Evolutionary conservation across 805 yeast species (phyloP).

Genomic region (Hanseniaspora pseudoguilliermondii): DNA sequence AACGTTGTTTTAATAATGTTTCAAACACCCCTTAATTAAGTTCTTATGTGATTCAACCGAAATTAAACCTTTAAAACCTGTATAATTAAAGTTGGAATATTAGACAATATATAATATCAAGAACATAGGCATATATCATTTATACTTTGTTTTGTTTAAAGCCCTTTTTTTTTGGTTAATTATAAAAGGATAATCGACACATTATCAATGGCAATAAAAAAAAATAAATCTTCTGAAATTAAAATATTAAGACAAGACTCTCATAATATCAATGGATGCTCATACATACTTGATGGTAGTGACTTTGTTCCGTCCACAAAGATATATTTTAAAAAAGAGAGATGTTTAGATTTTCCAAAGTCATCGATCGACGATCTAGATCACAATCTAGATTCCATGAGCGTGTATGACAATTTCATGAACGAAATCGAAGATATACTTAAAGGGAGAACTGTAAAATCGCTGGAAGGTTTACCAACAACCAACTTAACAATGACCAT

Average conservation of each 20-base stretch:
- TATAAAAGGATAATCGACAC: no score
- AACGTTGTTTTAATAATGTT: no score
- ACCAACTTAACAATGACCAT: slow-evolving; percentile 1
- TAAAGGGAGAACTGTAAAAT: not conserved
- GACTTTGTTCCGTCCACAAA: not conserved
- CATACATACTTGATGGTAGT: not conserved
- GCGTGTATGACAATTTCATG: not conserved
- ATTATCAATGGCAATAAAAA: not conserved
- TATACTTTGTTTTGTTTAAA: no score
- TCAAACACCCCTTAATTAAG: no score
- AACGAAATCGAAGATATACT: not conserved
- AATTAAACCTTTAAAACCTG: no score
- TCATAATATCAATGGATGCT: not conserved
- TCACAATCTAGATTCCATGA: not conserved
- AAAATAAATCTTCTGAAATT: not conserved
- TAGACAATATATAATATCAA: no score
- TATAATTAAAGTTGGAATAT: no score
- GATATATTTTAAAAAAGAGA: not conserved
- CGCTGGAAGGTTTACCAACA: not conserved
- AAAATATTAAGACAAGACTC: not conserved
- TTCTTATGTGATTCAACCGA: no score
- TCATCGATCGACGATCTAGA: not conserved
- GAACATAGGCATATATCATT: no score
- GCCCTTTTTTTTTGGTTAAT: no score
- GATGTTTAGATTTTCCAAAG: not conserved